A percentile compares a stretch with the other conserved stretches of the same genome.
Evolutionary conservation across 2,329 filamentous ascomycete species (phyloP).

Genomic region (Phaeosphaeriaceae sp.): DNA sequence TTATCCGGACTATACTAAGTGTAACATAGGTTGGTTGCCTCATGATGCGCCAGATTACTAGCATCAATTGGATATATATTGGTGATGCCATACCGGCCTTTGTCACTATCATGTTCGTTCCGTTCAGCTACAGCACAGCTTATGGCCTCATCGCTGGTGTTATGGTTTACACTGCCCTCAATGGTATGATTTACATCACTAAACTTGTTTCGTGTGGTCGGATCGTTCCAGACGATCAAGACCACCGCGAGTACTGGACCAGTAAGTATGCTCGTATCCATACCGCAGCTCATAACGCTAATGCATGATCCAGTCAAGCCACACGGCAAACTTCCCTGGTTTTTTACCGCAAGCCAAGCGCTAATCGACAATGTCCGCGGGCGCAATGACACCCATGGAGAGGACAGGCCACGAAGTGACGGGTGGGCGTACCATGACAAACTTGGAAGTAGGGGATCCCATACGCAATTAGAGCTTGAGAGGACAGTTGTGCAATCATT

Average conservation of each 20-base stretch:
- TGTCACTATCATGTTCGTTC: slow-evolving; percentile 82
- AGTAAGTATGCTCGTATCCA: slow-evolving; percentile 56
- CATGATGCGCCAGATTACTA: slow-evolving; percentile 74
- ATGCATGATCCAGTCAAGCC: slow-evolving; percentile 36
- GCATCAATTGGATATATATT: slow-evolving; percentile 88
- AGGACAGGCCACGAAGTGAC: slow-evolving; percentile 33
- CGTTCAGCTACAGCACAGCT: slow-evolving; percentile 87
- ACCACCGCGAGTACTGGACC: slow-evolving; percentile 80
- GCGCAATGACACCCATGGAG: slow-evolving; percentile 11
- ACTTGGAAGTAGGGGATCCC: slow-evolving; percentile 32
- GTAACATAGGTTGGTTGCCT: slow-evolving; percentile 65
- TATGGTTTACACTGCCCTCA: slow-evolving; percentile 76
- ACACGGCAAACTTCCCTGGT: slow-evolving; percentile 43
- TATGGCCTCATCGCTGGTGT: slow-evolving; percentile 85
- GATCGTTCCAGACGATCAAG: slow-evolving; percentile 75
- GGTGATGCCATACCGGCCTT: slow-evolving; percentile 86
- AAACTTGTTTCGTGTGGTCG: slow-evolving; percentile 69
- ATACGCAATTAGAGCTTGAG: slow-evolving; percentile 31
- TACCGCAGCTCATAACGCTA: slow-evolving; percentile 13
- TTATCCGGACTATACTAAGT: slow-evolving; percentile 19
- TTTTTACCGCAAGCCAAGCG: slow-evolving; percentile 34
- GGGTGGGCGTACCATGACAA: slow-evolving; percentile 33
- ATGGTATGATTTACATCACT: slow-evolving; percentile 72
- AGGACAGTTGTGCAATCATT: slow-evolving; percentile 31
- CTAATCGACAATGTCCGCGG: slow-evolving; percentile 31